Base-by-base conservation (phyloP, 2,329 filamentous ascomycete genomes). In the Cytospora piceae region DNA sequence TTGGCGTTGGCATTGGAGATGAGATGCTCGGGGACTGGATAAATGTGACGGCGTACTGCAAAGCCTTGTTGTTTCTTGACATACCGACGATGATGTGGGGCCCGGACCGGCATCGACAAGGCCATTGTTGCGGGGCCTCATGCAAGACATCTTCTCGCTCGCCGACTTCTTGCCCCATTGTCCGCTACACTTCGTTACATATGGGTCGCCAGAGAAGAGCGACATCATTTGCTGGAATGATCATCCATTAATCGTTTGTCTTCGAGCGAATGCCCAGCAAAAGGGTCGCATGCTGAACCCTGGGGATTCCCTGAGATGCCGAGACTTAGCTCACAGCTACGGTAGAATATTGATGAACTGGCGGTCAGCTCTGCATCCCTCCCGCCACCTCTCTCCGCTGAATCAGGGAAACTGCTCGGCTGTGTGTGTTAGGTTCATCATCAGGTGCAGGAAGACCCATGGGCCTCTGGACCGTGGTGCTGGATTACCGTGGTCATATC, bases 341-440 rank as follows among this genome's bases (percentile, higher is more conserved):
- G 63, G 59, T 54, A 42, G 52, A 58, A 52, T n/a, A 24, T 49
- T 58, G 75, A 77, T 77, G 78, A 82, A 82, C 78, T 82, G 80
- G 81, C 81, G 81, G 80, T 82, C 80, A 82, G 74, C 72, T 74
- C 74, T 75, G 73, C 74, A 74, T 68, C 68, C 70, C 69, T 67
- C 54, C 54, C 66, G 68, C 69, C 70, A 70, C 72, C 71, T 53
- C 70, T 71, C 70, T 63, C 65, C 27, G 32, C 61, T 64, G 65
- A 56, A 63, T 64, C 65, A 64, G 27, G 57, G 61, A 62, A 61
- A 59, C 68, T 37, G 60, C 39, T 56, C 61, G 39, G 56, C 27
- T 29, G 39, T 56, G 51, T 32, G 34, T 49, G 39, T 56, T 61
- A 71, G 70, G 70, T 24, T 49, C 46, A 49, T 24, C 46, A 73